Evolutionary conservation across 441 rosid species (phyloP).

Genomic region (Syzygium malaccense): DNA sequence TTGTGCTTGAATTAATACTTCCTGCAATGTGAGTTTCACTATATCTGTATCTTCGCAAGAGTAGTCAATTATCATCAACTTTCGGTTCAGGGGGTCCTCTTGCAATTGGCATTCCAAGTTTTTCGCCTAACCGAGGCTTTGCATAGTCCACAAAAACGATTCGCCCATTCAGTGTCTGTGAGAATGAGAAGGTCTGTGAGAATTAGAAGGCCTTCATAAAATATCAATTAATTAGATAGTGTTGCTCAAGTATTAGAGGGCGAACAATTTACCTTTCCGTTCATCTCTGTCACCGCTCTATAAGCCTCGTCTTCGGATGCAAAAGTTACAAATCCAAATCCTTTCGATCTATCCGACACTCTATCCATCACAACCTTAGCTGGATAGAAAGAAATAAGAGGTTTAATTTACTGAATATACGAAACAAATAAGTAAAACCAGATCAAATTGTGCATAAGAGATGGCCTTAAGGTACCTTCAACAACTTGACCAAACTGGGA

Average conservation of each 20-base stretch:
- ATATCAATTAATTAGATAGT: neutral
- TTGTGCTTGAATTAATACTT: neutral
- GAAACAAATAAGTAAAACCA: neutral
- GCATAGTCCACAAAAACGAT: conserved; percentile 69
- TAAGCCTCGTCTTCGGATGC: conserved; percentile 76
- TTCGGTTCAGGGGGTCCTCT: conserved; percentile 74
- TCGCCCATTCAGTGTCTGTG: conserved; percentile 63
- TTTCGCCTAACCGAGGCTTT: conserved; percentile 28
- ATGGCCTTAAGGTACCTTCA: conserved; percentile 40
- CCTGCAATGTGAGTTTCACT: neutral
- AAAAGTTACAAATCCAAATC: conserved; percentile 84
- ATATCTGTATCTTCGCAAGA: neutral
- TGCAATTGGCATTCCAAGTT: conserved; percentile 52
- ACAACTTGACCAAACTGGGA: conserved; percentile 81
- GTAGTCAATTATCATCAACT: neutral
- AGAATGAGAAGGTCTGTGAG: conserved; percentile 25
- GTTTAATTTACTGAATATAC: neutral
- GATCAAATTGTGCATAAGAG: neutral
- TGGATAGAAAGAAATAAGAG: conserved; percentile 18
- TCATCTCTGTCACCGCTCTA: conserved; percentile 49
- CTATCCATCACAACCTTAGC: conserved; percentile 64
- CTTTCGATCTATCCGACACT: conserved; percentile 66
- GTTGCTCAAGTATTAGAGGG: neutral
- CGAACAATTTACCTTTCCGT: conserved; percentile 49
- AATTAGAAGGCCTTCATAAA: neutral